These are phyloP conservation scores for Metschnikowia arizonensis DNA, from an alignment of 805 yeast species.

Conservation along the genomic window DNA sequence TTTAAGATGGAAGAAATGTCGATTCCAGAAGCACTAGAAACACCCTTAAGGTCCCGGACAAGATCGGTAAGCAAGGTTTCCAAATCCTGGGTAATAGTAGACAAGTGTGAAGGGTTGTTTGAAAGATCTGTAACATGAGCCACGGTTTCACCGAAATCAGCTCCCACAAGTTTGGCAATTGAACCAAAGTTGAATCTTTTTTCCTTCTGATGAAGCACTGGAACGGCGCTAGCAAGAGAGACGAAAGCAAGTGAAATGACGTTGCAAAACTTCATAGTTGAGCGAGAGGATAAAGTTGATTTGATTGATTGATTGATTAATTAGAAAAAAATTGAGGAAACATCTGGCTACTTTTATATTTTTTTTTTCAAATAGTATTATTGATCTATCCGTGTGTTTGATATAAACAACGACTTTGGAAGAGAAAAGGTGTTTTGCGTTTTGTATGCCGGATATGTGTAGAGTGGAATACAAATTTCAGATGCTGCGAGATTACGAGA, in stretches of 20 bases:
- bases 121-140: background rate
- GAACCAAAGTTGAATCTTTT: conserved; percentile 1
- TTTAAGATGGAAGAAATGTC: conserved; percentile 5
- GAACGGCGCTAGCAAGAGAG: conserved; percentile 12
- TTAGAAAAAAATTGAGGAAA: background rate
- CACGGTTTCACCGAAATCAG: background rate
- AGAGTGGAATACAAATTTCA: conserved; percentile 1
- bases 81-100: conserved; percentile 3
- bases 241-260: conserved; percentile 7
- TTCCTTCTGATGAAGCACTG: conserved; percentile 2
- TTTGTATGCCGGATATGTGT: background rate
- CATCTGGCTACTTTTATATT: background rate
- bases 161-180: background rate
- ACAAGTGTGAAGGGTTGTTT: background rate
- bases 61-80: conserved; percentile 4
- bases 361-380: background rate
- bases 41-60: conserved; percentile 8
- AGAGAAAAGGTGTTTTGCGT: background rate
- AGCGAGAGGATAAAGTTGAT: background rate
- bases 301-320: conserved; percentile 1
- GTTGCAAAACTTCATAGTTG: conserved; percentile 10
- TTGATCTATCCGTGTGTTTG: background rate
- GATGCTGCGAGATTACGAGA: background rate
- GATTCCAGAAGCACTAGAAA: conserved; percentile 11
- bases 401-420: background rate